Evolutionary conservation across 2,329 filamentous ascomycete genomes (phyloP).

Genomic region (Rhynchosporium agropyri): DNA sequence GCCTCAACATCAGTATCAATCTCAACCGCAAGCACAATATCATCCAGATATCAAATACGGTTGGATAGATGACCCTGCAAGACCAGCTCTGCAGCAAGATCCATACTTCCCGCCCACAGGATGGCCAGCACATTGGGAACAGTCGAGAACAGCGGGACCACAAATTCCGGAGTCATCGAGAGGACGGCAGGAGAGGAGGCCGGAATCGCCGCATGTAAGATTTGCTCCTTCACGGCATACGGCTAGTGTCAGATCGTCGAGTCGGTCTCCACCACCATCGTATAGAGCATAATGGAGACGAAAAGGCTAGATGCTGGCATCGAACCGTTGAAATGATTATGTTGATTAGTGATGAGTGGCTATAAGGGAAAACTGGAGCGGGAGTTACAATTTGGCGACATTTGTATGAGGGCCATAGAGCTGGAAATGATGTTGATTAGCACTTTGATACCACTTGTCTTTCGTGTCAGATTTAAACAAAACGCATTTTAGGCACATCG

Average conservation of each 20-base stretch:
- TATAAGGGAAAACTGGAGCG: background rate
- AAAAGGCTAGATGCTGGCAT: slow-evolving; percentile 23
- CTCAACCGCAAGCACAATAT: slow-evolving; percentile 18
- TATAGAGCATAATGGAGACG: slow-evolving; percentile 23
- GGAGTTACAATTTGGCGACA: background rate
- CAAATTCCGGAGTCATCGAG: slow-evolving; percentile 24
- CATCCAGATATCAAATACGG: slow-evolving; percentile 35
- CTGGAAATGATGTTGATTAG: background rate
- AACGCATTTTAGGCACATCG: no score
- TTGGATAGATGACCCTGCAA: slow-evolving; percentile 29
- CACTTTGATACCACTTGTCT: slow-evolving; percentile 5
- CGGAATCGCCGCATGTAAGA: slow-evolving; percentile 73
- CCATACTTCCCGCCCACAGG: slow-evolving; percentile 33
- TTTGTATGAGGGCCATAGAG: background rate
- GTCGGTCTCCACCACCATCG: slow-evolving; percentile 28
- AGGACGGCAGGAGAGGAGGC: slow-evolving; percentile 24
- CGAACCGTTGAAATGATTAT: background rate
- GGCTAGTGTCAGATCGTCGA: slow-evolving; percentile 45
- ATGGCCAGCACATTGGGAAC: slow-evolving; percentile 35
- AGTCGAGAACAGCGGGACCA: slow-evolving; percentile 23
- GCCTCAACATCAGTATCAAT: slow-evolving; percentile 13
- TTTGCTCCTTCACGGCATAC: slow-evolving; percentile 68
- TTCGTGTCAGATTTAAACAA: background rate
- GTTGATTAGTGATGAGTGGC: background rate
- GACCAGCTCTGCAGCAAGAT: slow-evolving; percentile 22